Evolutionary conservation across 1,139 yeast species (phyloP).

Genomic region (Saccharomycopsis hybrid): DNA sequence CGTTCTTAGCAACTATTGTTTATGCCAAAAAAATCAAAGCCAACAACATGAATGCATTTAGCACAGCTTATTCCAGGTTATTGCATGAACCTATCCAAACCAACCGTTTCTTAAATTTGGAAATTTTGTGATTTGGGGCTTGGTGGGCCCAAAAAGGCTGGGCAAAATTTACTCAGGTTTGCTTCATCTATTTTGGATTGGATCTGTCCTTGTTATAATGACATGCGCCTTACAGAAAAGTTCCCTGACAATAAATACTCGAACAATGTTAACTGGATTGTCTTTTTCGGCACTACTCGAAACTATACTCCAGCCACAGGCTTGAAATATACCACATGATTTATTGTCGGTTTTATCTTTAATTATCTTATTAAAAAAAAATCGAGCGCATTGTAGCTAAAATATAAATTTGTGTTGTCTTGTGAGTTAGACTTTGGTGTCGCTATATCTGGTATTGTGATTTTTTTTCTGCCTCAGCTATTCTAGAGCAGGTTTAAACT

Average conservation of each 20-base stretch:
- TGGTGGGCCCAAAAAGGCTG: conserved; percentile 44
- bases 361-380: conserved; percentile 46
- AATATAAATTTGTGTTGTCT: conserved; percentile 54
- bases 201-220: conserved; percentile 38
- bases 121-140: conserved; percentile 67
- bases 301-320: conserved; percentile 50
- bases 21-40: conserved; percentile 46
- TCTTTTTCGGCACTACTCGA: conserved; percentile 45
- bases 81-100: conserved; percentile 54
- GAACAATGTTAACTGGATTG: conserved; percentile 39
- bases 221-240: conserved; percentile 42
- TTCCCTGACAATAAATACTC: conserved; percentile 40
- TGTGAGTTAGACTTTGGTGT: conserved; percentile 56
- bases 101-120: conserved; percentile 52
- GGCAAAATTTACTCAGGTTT: conserved; percentile 35
- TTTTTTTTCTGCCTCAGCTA: conserved; percentile 46
- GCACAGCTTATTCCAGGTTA: conserved; percentile 59
- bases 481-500: conserved; percentile 34
- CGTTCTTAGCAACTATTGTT: conserved; percentile 54
- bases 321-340: conserved; percentile 36
- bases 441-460: conserved; percentile 45
- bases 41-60: conserved; percentile 43
- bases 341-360: conserved; percentile 37
- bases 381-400: conserved; percentile 54
- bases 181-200: conserved; percentile 41